Conservation (phyloP, 1,139 yeast species). For the Diutina scorzettiae region DNA sequence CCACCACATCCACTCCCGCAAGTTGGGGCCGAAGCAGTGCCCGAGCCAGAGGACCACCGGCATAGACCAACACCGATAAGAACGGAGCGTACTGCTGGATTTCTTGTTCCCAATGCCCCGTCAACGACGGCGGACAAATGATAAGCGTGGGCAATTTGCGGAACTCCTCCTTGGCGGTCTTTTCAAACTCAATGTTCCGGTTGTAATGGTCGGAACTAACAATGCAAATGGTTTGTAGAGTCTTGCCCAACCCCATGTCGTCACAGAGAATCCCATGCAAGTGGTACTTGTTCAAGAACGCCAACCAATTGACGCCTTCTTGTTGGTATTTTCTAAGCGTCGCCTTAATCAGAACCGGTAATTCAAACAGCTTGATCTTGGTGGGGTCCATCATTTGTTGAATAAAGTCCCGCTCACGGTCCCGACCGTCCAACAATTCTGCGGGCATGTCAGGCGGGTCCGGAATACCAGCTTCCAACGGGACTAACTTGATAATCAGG, state of each 20-base stretch:
- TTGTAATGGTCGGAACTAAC: conserved; percentile 91
- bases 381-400: conserved; percentile 98
- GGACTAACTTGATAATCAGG: conserved; percentile 86
- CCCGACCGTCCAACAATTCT: conserved; percentile 78
- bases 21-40: conserved; percentile 41
- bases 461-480: conserved; percentile 94
- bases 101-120: conserved; percentile 99
- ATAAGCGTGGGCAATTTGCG: conserved; percentile 75
- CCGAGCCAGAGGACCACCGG: conserved; percentile 83
- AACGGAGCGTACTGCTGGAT: conserved; percentile 84
- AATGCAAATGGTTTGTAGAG: conserved; percentile 92
- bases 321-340: conserved; percentile 92
- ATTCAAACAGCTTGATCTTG: conserved; percentile 73
- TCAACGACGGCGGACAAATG: conserved; percentile 92
- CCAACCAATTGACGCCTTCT: conserved; percentile 98
- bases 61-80: conserved; percentile 71
- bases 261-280: conserved; percentile 96
- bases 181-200: conserved; percentile 55
- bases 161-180: conserved; percentile 54
- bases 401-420: conserved; percentile 86
- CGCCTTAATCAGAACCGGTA: conserved; percentile 89
- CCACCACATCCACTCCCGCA: conserved; percentile 63
- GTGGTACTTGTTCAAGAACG: conserved; percentile 88
- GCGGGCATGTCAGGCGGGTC: conserved; percentile 91
- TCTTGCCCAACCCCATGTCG: conserved; percentile 98